These are phyloP conservation scores for Backusella tuberculispora DNA, from an alignment of 192 early-diverging fungal species.

Conservation along the genomic window DNA sequence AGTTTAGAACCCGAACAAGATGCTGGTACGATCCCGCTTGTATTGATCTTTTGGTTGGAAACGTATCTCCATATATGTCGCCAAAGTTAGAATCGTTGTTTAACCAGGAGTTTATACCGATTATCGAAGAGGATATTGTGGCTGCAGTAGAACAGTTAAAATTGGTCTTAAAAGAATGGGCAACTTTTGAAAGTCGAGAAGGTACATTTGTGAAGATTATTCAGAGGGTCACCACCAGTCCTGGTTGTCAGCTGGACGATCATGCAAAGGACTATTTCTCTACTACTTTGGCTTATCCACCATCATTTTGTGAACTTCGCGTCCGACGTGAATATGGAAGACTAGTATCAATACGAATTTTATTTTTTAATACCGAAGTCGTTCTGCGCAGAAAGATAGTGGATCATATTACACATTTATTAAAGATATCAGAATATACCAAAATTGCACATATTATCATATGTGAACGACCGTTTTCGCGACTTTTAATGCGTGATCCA, in stretches of 20 bases:
- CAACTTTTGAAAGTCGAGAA: constrained; percentile 32
- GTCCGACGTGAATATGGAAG: constrained; percentile 39
- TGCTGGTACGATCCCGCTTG: constrained; percentile 38
- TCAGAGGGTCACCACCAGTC: constrained; percentile 20
- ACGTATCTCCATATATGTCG: constrained; percentile 38
- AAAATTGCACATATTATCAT: constrained; percentile 10
- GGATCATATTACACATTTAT: constrained; percentile 6
- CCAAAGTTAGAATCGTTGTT: constrained; percentile 29
- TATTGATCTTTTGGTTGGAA: constrained; percentile 31
- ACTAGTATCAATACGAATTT: constrained; percentile 27
- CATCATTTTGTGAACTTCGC: constrained; percentile 42
- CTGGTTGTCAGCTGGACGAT: neutral
- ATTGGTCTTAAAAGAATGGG: constrained; percentile 23
- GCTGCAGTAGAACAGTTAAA: constrained; percentile 2
- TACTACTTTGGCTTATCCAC: neutral
- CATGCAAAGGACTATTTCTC: constrained; percentile 24
- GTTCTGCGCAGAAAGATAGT: neutral
- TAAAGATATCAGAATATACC: constrained; percentile 1
- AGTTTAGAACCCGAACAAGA: constrained; percentile 21
- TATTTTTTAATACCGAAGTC: constrained; percentile 39
- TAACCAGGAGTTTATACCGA: constrained; percentile 30
- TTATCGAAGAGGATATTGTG: constrained; percentile 28
- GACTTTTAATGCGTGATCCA: constrained; percentile 50
- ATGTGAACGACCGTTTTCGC: constrained; percentile 48
- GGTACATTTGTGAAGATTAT: constrained; percentile 37